phyloP scores from a whole-genome alignment of 768 basidiomycete genomes.

The Serendipita sp. region DNA sequence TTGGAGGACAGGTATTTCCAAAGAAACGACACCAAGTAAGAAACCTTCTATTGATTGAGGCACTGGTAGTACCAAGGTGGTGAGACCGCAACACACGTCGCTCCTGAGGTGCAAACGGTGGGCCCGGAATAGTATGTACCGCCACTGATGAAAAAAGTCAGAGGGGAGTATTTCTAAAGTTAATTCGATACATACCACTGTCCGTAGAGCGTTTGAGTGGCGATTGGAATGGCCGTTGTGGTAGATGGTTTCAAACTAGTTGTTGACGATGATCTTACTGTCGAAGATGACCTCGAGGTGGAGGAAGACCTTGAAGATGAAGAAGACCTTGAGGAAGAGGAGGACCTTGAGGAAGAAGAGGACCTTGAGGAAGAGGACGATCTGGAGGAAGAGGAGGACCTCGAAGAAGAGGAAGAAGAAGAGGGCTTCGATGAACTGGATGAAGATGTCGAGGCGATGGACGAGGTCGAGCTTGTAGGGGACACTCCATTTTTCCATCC shows the following conservation, averaged over 20 bases:
- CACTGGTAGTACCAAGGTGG: conserved; percentile 1
- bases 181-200: not conserved
- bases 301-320: not conserved
- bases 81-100: not conserved
- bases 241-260: not conserved
- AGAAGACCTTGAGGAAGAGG: not conserved
- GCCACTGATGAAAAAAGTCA: not conserved
- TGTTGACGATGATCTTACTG: not conserved
- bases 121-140: not conserved
- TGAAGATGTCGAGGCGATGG: not conserved
- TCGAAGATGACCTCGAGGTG: not conserved
- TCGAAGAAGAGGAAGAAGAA: too few species aligned
- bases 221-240: not conserved
- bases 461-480: not conserved
- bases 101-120: not conserved
- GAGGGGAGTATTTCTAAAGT: not conserved
- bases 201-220: not conserved
- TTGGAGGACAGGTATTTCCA: too few species aligned
- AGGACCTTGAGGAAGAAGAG: too few species aligned
- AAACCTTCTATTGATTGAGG: not conserved
- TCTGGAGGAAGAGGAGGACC: too few species aligned
- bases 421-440: not conserved
- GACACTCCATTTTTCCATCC: not conserved
- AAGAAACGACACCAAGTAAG: too few species aligned
- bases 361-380: too few species aligned